Conservation (phyloP, 2,329 filamentous ascomycete genomes). For the Apiospora sp. region DNA sequence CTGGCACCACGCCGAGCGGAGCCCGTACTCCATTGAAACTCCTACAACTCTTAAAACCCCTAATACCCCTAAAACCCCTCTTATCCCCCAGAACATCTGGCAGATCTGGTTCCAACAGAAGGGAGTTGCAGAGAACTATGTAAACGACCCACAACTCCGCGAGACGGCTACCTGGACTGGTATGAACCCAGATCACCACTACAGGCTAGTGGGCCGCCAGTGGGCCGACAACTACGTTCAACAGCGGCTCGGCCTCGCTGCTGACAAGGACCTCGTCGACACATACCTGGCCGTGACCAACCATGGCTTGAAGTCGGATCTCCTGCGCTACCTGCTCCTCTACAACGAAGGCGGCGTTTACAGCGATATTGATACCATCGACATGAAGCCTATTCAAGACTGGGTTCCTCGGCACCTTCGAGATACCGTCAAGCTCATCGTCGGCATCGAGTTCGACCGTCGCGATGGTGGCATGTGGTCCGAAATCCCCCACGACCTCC, state of each 20-base stretch:
- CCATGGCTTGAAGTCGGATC: slow-evolving; percentile 52
- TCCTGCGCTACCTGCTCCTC: slow-evolving; percentile 72
- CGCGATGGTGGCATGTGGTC: slow-evolving; percentile 37
- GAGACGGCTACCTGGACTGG: slow-evolving; percentile 38
- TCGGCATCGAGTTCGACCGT: slow-evolving; percentile 45
- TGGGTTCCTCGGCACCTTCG: slow-evolving; percentile 61
- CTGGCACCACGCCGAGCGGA: background rate
- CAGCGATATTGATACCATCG: slow-evolving; percentile 53
- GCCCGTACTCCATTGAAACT: background rate
- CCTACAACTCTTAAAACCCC: background rate
- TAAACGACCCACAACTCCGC: slow-evolving; percentile 30
- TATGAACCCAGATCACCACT: slow-evolving; percentile 36
- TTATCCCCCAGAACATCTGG: slow-evolving; percentile 39
- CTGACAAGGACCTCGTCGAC: slow-evolving; percentile 29
- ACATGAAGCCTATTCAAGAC: slow-evolving; percentile 48
- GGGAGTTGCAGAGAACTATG: background rate
- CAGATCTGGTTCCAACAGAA: slow-evolving; percentile 36
- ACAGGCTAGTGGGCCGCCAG: slow-evolving; percentile 38
- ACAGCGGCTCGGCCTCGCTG: slow-evolving; percentile 32
- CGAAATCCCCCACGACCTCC: slow-evolving; percentile 40
- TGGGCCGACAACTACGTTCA: slow-evolving; percentile 39
- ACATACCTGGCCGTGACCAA: slow-evolving; percentile 37
- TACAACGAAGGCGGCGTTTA: slow-evolving; percentile 68
- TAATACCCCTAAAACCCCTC: background rate
- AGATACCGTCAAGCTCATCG: slow-evolving; percentile 35